A percentile compares a stretch with the other conserved stretches of the same genome.
Conservation (phyloP, 768 basidiomycete genomes). For the Mycena floridula region DNA sequence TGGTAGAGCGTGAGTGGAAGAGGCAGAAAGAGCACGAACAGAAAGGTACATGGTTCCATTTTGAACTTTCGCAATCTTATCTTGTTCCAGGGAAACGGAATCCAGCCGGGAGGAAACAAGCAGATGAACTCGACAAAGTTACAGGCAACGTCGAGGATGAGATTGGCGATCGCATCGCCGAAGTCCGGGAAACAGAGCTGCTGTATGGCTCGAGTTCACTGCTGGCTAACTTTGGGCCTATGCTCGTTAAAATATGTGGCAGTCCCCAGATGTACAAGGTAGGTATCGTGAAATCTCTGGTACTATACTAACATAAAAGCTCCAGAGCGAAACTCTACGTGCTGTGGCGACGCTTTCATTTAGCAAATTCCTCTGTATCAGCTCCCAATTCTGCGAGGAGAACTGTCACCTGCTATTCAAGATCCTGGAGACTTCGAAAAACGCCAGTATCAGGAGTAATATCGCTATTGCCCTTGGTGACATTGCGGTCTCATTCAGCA, state of each 20-base stretch:
- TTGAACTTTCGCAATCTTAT: too few relatives aligned
- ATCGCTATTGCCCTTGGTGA: conserved; percentile 98
- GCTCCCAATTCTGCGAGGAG: conserved; percentile 88
- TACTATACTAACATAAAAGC: not conserved
- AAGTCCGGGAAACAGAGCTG: conserved; percentile 80
- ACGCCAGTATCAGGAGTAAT: conserved; percentile 88
- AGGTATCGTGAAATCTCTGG: conserved; percentile 10
- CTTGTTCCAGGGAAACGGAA: conserved; percentile 17
- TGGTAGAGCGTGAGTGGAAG: conserved; percentile 95
- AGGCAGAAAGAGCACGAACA: conserved; percentile 88
- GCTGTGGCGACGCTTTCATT: conserved; percentile 85
- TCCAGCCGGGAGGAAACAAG: conserved; percentile 49
- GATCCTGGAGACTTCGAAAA: conserved; percentile 86
- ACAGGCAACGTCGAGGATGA: conserved; percentile 98
- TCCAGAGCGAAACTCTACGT: conserved; percentile 78
- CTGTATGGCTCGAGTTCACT: conserved; percentile 80
- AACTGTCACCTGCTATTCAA: conserved; percentile 88
- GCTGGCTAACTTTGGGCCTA: conserved; percentile 79
- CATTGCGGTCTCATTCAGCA: conserved; percentile 97
- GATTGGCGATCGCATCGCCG: conserved; percentile 87
- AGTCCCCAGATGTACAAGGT: conserved; percentile 92
- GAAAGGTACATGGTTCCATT: conserved; percentile 47
- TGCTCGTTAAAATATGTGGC: conserved; percentile 86
- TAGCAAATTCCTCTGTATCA: conserved; percentile 95
- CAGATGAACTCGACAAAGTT: conserved; percentile 93